phyloP scores from a whole-genome alignment of 2,329 filamentous ascomycete genomes.

The Salinomyces thailandicus region DNA sequence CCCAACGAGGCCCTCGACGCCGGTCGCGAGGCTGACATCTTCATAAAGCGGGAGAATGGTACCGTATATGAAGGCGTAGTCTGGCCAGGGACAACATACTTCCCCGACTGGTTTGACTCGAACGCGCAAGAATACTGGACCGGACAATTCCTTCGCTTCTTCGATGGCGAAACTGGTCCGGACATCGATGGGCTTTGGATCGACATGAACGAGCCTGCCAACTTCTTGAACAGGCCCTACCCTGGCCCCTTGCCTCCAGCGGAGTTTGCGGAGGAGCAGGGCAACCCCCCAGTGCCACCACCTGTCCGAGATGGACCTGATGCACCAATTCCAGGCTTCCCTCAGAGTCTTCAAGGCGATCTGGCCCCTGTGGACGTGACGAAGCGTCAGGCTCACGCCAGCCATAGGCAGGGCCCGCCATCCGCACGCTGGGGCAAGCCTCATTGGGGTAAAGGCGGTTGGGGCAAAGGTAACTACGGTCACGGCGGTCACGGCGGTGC shows the following conservation, averaged over 20 bases:
- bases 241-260: slow-evolving; percentile 8
- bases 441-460: slow-evolving; percentile 8
- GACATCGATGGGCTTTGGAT: slow-evolving; percentile 65
- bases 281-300: slow-evolving; percentile 8
- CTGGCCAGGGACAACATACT: slow-evolving; percentile 52
- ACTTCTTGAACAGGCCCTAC: slow-evolving; percentile 35
- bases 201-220: slow-evolving; percentile 54
- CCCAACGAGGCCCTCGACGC: slow-evolving; percentile 7
- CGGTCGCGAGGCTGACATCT: slow-evolving; percentile 7
- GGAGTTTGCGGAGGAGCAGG: slow-evolving; percentile 3
- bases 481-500: neutral
- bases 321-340: slow-evolving; percentile 10
- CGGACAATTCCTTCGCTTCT: slow-evolving; percentile 54
- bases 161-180: slow-evolving; percentile 51
- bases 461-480: neutral
- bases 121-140: slow-evolving; percentile 59
- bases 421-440: slow-evolving; percentile 5
- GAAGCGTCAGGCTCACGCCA: slow-evolving; percentile 4
- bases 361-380: slow-evolving; percentile 5
- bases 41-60: slow-evolving; percentile 36
- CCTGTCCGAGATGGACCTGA: slow-evolving; percentile 9
- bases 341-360: slow-evolving; percentile 7
- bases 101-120: slow-evolving; percentile 59
- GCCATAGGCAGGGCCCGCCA: neutral
- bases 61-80: slow-evolving; percentile 53